Percentiles rank a stretch among this genome's conserved stretches.
Conservation (phyloP, 768 basidiomycete species). For the Boletus subparvulus region DNA sequence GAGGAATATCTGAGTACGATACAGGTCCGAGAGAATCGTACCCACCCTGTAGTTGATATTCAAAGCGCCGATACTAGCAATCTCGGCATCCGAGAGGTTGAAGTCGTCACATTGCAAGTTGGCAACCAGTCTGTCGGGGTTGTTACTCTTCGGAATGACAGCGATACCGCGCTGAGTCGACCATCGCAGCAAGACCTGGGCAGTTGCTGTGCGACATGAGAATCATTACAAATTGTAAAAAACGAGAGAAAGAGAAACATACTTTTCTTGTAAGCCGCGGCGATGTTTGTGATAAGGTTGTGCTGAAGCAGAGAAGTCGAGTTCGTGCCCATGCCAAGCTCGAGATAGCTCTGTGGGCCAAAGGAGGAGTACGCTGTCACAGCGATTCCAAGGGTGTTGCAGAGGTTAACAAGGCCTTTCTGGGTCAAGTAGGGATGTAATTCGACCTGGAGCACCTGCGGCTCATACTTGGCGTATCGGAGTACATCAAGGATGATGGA, state of each 20-base stretch:
- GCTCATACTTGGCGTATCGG: conserved; percentile 68
- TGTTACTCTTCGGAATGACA: conserved; percentile 73
- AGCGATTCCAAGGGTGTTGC: conserved; percentile 45
- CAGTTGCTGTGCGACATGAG: conserved; percentile 32
- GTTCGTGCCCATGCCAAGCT: conserved; percentile 60
- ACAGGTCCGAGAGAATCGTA: conserved; percentile 3
- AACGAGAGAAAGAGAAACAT: not conserved
- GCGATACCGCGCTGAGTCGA: conserved; percentile 71
- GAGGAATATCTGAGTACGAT: conserved; percentile 4
- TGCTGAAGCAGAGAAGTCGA: conserved; percentile 55
- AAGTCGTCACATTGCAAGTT: conserved; percentile 49
- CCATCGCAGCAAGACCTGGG: conserved; percentile 79
- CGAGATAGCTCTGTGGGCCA: conserved; percentile 57
- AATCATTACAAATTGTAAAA: not conserved
- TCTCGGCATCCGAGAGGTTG: conserved; percentile 56
- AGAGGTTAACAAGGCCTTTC: conserved; percentile 43
- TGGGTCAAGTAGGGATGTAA: conserved; percentile 57
- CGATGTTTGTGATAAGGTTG: conserved; percentile 43
- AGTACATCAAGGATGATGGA: conserved; percentile 71
- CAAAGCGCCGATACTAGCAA: conserved; percentile 55
- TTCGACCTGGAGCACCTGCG: conserved; percentile 61
- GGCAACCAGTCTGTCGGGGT: conserved; percentile 36
- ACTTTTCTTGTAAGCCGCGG: conserved; percentile 56
- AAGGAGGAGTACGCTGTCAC: conserved; percentile 59
- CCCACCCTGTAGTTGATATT: conserved; percentile 65